phyloP scores from a whole-genome alignment of 2,329 filamentous ascomycete species.

The Drechslera avenae region DNA sequence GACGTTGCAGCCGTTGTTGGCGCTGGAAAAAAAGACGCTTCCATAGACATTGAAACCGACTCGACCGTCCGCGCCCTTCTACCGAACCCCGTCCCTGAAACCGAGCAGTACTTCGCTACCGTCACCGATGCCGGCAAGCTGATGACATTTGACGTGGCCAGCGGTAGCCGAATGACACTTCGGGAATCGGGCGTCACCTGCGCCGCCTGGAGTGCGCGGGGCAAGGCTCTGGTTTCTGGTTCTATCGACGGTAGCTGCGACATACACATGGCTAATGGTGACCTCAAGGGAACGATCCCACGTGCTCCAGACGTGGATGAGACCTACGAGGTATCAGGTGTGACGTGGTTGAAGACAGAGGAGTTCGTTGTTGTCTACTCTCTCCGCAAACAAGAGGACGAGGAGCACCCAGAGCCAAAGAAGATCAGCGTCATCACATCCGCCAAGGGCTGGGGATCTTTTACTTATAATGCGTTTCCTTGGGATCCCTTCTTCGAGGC shows the following conservation, averaged over 20 bases:
- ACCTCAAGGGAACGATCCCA: slow-evolving; percentile 77
- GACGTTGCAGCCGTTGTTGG: slow-evolving; percentile 70
- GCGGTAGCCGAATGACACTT: slow-evolving; percentile 59
- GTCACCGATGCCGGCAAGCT: slow-evolving; percentile 82
- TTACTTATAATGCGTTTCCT: slow-evolving; percentile 73
- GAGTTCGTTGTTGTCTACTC: slow-evolving; percentile 78
- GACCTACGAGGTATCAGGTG: slow-evolving; percentile 70
- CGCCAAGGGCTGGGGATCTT: slow-evolving; percentile 62
- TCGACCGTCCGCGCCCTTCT: slow-evolving; percentile 73
- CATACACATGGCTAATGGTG: slow-evolving; percentile 84
- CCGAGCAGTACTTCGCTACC: slow-evolving; percentile 76
- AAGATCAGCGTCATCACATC: slow-evolving; percentile 76
- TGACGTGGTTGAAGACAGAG: slow-evolving; percentile 88
- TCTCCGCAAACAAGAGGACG: slow-evolving; percentile 47
- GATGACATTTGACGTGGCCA: slow-evolving; percentile 76
- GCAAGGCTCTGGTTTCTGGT: slow-evolving; percentile 90
- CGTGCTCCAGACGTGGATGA: slow-evolving; percentile 69
- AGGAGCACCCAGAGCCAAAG: slow-evolving; percentile 62
- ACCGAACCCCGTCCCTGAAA: slow-evolving; percentile 78
- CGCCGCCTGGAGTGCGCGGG: slow-evolving; percentile 87
- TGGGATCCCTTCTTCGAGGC: slow-evolving; percentile 53
- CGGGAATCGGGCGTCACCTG: slow-evolving; percentile 80
- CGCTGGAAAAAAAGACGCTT: slow-evolving; percentile 66
- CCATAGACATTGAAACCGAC: slow-evolving; percentile 77
- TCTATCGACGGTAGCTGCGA: slow-evolving; percentile 77